phyloP scores from a whole-genome alignment of 1,284 basidiomycete genomes.

The Pascua sp. region DNA sequence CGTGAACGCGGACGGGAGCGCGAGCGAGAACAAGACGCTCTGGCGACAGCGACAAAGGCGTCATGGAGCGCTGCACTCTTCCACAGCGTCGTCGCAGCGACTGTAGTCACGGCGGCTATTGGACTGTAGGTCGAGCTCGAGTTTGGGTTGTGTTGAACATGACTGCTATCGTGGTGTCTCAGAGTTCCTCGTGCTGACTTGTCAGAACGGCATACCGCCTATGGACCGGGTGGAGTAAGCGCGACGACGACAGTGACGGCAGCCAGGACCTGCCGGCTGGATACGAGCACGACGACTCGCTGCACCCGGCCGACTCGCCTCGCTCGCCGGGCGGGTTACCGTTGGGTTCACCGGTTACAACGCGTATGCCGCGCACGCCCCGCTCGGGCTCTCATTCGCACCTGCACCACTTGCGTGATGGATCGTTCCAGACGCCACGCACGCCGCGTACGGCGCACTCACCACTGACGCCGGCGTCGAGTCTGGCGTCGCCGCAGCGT shows the following conservation, averaged over 20 bases:
- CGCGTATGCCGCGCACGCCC: too few species aligned
- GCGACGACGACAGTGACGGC: background rate
- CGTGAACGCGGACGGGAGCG: background rate
- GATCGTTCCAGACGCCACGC: too few species aligned
- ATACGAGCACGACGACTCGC: background rate
- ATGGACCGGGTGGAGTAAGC: conserved; percentile 12
- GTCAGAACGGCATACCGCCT: conserved; percentile 29
- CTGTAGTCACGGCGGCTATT: conserved; percentile 31
- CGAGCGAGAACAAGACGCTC: background rate
- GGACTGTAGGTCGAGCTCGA: conserved; percentile 31
- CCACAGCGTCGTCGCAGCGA: conserved; percentile 24
- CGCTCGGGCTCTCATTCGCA: too few species aligned
- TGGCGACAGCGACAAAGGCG: conserved; percentile 5
- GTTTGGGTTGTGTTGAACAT: too few species aligned
- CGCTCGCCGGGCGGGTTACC: background rate
- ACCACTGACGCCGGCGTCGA: background rate
- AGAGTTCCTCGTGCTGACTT: conserved; percentile 1
- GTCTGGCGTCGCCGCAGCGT: background rate
- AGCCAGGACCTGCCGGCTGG: background rate
- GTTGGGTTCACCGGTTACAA: too few species aligned
- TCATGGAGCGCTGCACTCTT: conserved; percentile 27
- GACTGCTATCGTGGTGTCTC: too few species aligned
- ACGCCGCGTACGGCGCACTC: background rate
- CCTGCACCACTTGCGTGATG: too few species aligned
- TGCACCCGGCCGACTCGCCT: background rate